phyloP scores from a whole-genome alignment of 106 monocot species.

The Vanilla planifolia region DNA sequence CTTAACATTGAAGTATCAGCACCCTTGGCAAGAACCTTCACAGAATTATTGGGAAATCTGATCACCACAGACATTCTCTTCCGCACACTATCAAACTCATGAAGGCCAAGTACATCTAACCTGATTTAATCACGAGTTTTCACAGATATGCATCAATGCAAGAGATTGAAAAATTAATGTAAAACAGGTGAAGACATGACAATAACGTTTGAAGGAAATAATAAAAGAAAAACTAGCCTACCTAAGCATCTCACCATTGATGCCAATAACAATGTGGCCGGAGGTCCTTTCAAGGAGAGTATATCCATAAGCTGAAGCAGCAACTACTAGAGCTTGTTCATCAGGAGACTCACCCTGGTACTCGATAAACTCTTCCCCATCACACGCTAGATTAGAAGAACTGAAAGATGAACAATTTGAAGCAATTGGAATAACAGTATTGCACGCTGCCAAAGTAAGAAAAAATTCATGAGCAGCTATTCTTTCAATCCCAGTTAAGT shows the following conservation, averaged over 20 bases:
- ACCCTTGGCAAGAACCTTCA: constrained; percentile 94
- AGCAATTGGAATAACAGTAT: constrained; percentile 89
- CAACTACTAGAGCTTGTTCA: constrained; percentile 94
- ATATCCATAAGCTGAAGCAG: constrained; percentile 86
- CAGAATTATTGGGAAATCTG: constrained; percentile 67
- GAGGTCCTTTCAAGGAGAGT: constrained; percentile 92
- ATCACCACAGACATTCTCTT: constrained; percentile 99
- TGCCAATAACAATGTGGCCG: constrained; percentile 89
- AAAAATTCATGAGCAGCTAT: constrained; percentile 87
- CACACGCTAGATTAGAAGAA: constrained; percentile 26
- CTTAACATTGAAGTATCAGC: constrained; percentile 91
- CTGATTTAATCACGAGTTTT: constrained; percentile 37
- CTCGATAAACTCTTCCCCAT: constrained; percentile 47
- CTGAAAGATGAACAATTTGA: constrained; percentile 20
- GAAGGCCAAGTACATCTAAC: constrained; percentile 95
- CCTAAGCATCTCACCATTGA: constrained; percentile 81
- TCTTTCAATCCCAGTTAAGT: constrained; percentile 53
- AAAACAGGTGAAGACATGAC: not conserved
- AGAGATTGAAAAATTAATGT: constrained; percentile 1
- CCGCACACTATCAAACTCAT: constrained; percentile 95
- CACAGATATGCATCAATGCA: not conserved
- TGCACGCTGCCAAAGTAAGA: constrained; percentile 89
- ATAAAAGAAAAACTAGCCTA: constrained; percentile 12
- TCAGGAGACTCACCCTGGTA: constrained; percentile 99
- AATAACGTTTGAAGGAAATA: constrained; percentile 5